Evolutionary conservation across 2,329 filamentous ascomycete genomes (phyloP).

Genomic region (Dactylellina drechsleri): DNA sequence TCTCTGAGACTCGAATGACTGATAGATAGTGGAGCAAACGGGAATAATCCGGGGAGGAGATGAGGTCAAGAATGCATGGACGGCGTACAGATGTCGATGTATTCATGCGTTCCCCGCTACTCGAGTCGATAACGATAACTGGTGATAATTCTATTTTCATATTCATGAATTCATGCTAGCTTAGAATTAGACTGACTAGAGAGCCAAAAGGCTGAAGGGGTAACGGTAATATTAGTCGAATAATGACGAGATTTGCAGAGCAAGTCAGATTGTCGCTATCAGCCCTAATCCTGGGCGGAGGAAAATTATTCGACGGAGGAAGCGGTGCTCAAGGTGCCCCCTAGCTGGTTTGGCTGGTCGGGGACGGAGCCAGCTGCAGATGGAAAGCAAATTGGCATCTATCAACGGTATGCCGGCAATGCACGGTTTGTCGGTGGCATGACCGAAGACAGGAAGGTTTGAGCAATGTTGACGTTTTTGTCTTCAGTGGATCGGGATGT

Average conservation of each 20-base stretch:
- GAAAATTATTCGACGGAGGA: background rate
- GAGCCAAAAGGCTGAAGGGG: background rate
- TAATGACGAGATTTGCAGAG: constrained; percentile 24
- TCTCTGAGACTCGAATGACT: constrained; percentile 6
- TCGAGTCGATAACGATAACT: constrained; percentile 26
- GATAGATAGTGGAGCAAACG: background rate
- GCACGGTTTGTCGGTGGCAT: constrained; percentile 47
- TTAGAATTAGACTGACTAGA: background rate
- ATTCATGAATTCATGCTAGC: too few species aligned
- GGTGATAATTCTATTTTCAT: too few species aligned
- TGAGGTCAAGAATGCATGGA: constrained; percentile 27
- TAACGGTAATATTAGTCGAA: too few species aligned
- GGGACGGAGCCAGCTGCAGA: constrained; percentile 42
- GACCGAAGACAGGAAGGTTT: constrained; percentile 11
- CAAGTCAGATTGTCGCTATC: constrained; percentile 52
- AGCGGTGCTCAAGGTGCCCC: too few species aligned
- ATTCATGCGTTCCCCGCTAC: constrained; percentile 28
- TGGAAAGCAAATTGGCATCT: constrained; percentile 46
- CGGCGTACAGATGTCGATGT: background rate
- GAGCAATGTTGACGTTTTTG: constrained; percentile 36
- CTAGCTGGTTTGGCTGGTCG: background rate
- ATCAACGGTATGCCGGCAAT: constrained; percentile 40
- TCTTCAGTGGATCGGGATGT: background rate
- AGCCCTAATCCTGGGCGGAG: constrained; percentile 48
- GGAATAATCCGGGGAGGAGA: constrained; percentile 8